A percentile compares a stretch with the other conserved stretches of the same genome.
Conservation (phyloP, 257 asterid genomes). For the Solanum chaucha region DNA sequence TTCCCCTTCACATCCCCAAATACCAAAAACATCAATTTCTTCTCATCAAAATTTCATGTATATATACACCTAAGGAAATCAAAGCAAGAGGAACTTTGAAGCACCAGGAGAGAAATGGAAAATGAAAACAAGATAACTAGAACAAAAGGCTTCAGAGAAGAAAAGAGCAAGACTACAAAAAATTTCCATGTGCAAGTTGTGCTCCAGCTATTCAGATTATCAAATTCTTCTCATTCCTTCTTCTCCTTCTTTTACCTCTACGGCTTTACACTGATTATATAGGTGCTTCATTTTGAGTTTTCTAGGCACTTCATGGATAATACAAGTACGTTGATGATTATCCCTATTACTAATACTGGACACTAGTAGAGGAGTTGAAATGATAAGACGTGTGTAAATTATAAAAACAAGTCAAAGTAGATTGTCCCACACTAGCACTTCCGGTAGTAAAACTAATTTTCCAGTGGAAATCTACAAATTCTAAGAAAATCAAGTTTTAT, state of each 20-base stretch:
- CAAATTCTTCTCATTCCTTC: background rate
- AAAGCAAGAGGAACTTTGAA: background rate
- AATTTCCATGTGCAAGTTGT: background rate
- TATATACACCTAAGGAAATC: background rate
- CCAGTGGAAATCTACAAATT: background rate
- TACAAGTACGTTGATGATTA: background rate
- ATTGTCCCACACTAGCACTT: background rate
- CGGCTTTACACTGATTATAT: background rate
- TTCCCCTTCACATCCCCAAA: background rate
- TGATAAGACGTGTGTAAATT: background rate
- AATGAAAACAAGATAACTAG: background rate
- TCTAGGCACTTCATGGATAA: background rate
- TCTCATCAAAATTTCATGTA: background rate
- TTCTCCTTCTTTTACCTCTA: background rate
- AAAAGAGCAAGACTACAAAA: background rate
- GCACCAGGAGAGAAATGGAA: background rate
- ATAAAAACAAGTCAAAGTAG: background rate
- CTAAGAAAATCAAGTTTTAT: background rate
- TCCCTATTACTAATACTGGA: background rate
- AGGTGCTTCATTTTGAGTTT: background rate
- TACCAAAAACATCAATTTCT: background rate
- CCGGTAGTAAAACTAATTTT: background rate
- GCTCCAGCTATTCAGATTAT: background rate
- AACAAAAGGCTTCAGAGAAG: background rate
- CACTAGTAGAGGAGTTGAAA: background rate